Conservation (phyloP, 352 stramenopile genomes). For the Phytophthora meadii region DNA sequence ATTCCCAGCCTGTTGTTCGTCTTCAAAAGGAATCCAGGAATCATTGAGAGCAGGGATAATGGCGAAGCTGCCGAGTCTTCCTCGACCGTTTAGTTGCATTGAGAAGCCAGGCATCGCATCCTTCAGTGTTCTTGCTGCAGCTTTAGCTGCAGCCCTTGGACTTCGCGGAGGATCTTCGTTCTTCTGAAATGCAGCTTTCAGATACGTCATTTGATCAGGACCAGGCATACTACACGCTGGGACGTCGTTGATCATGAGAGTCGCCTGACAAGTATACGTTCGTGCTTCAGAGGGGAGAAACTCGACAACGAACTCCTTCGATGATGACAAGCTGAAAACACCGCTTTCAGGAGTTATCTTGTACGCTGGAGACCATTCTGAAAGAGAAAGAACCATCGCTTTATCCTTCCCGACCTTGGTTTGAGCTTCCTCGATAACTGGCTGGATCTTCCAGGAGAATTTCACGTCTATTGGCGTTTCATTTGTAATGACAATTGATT, state of each 20-base stretch:
- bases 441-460: conserved; percentile 61
- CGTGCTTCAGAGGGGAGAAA: conserved; percentile 46
- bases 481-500: conserved; percentile 66
- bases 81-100: conserved; percentile 26
- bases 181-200: conserved; percentile 41
- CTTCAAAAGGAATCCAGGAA: conserved; percentile 20
- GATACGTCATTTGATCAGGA: conserved; percentile 41
- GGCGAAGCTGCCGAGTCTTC: conserved; percentile 28
- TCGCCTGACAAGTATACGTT: conserved; percentile 38
- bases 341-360: conserved; percentile 46
- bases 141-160: conserved; percentile 22
- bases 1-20: conserved; percentile 18
- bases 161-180: conserved; percentile 17
- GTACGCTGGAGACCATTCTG: conserved; percentile 40
- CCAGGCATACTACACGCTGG: conserved; percentile 65
- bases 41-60: conserved; percentile 20
- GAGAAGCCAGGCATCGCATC: conserved; percentile 30
- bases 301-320: conserved; percentile 50
- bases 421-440: conserved; percentile 2
- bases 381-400: conserved; percentile 9
- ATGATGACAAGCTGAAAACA: conserved; percentile 47
- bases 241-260: conserved; percentile 54
- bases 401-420: conserved; percentile 12
- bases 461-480: conserved; percentile 68
- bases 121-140: conserved; percentile 20